A percentile compares a stretch with the other conserved stretches of the same genome.
Conservation (phyloP, 805 yeast genomes). For the Saturnispora diversa region DNA sequence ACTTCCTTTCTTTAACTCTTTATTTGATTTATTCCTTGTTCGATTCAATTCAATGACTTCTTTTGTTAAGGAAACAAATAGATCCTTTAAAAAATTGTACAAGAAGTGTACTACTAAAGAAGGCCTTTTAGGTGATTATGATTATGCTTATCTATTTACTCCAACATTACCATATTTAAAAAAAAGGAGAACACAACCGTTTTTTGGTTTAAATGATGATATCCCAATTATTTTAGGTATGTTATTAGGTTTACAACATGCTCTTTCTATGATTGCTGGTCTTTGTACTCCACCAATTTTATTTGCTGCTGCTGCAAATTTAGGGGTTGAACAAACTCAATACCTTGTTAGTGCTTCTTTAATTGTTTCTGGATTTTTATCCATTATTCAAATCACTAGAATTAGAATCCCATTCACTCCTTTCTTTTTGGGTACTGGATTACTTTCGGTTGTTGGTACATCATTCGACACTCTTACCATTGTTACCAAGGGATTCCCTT, state of each 20-base stretch:
- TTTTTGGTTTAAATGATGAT: constrained; percentile 70
- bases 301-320: constrained; percentile 55
- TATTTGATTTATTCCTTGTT: not conserved
- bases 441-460: constrained; percentile 85
- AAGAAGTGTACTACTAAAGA: constrained; percentile 52
- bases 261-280: constrained; percentile 89
- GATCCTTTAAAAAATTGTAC: constrained; percentile 8
- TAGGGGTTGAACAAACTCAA: constrained; percentile 42
- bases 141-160: constrained; percentile 69
- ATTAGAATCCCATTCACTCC: constrained; percentile 68
- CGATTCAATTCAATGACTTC: not conserved
- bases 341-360: constrained; percentile 66
- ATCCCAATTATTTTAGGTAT: constrained; percentile 77
- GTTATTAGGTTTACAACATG: constrained; percentile 77
- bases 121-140: constrained; percentile 82
- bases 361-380: constrained; percentile 63
- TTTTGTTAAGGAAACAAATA: no score
- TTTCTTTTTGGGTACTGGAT: constrained; percentile 79
- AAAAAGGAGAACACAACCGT: constrained; percentile 54
- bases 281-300: constrained; percentile 77
- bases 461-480: constrained; percentile 83
- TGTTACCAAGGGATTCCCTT: constrained; percentile 64
- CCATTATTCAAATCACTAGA: constrained; percentile 71
- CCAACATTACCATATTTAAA: constrained; percentile 68
- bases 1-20: not conserved